phyloP scores from a whole-genome alignment of 2,329 filamentous ascomycete genomes.

The Zasmidium angulare region DNA sequence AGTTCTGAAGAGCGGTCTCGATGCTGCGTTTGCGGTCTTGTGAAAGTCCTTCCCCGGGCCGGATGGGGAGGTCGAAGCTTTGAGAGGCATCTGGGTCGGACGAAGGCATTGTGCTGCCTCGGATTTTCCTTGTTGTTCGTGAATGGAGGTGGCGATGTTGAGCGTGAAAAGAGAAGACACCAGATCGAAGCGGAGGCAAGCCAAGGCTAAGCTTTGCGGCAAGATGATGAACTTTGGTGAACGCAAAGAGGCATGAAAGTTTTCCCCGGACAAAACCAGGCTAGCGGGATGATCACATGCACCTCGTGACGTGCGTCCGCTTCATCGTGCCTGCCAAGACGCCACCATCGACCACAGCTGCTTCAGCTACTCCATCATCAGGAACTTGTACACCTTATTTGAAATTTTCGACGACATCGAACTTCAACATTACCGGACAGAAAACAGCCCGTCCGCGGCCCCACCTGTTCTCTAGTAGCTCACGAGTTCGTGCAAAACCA shows the following conservation, averaged over 20 bases:
- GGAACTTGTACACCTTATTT: no score
- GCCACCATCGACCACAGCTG: no score
- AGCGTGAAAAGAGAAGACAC: not conserved
- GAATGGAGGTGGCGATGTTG: no score
- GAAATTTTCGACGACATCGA: no score
- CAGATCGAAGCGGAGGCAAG: not conserved
- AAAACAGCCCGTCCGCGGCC: no score
- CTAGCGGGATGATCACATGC: not conserved
- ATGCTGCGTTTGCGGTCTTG: not conserved
- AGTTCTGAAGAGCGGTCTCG: constrained; percentile 3
- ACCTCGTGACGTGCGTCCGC: not conserved
- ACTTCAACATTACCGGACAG: no score
- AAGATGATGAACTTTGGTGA: not conserved
- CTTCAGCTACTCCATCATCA: no score
- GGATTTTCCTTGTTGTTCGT: no score
- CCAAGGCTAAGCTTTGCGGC: not conserved
- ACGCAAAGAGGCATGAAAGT: not conserved
- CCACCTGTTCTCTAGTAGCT: no score
- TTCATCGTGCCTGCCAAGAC: not conserved
- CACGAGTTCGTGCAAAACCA: no score
- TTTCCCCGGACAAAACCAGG: not conserved
- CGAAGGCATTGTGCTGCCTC: constrained; percentile 2
- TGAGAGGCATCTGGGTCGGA: not conserved
- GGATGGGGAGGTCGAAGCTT: not conserved
- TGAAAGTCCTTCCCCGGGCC: not conserved